Evolutionary conservation across 345 rosid species (phyloP).

Genomic region (Mercurialis annua): DNA sequence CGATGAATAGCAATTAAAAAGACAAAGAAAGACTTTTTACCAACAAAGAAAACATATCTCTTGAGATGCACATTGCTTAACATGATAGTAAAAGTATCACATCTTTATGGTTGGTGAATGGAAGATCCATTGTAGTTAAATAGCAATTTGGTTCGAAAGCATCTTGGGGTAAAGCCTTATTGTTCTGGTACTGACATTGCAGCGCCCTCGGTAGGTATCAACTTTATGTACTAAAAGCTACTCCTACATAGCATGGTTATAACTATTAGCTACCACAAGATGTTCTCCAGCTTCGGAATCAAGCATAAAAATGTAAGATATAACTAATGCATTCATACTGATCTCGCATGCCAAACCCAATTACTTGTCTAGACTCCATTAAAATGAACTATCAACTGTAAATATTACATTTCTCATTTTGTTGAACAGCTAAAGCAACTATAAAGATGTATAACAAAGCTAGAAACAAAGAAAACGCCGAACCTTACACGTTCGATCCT

Average conservation of each 20-base stretch:
- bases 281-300: neutral
- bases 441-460: neutral
- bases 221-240: neutral
- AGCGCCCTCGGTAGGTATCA: neutral
- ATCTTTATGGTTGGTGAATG: too few species aligned
- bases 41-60: neutral
- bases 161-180: neutral
- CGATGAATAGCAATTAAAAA: too few species aligned
- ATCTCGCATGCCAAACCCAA: neutral
- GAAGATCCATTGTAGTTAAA: too few species aligned
- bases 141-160: too few species aligned
- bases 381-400: neutral
- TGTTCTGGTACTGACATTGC: neutral
- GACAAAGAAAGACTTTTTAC: neutral
- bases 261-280: neutral
- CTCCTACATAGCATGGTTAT: neutral
- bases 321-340: neutral
- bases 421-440: neutral
- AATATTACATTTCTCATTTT: neutral
- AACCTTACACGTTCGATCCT: conserved; percentile 84
- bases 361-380: neutral
- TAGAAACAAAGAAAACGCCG: conserved; percentile 10
- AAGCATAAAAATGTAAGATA: neutral
- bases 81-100: too few species aligned
- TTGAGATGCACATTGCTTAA: too few species aligned